Percentiles rank a stretch among this genome's conserved stretches.
phyloP scores from a whole-genome alignment of 805 yeast species.

The Metschnikowia santaceciliae region DNA sequence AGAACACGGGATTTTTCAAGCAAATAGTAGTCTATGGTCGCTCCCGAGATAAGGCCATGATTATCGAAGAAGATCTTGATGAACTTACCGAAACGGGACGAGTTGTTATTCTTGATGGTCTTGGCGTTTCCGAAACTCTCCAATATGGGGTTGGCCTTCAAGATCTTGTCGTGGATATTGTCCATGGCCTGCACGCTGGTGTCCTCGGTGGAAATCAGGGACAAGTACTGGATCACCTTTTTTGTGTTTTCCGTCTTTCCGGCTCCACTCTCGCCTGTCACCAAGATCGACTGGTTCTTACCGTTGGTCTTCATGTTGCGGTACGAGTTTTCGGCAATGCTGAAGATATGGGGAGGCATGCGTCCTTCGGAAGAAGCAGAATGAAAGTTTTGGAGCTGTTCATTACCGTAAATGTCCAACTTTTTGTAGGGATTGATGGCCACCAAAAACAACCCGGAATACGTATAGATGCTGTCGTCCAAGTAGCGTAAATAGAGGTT shows the following conservation, averaged over 20 bases:
- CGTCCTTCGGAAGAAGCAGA: constrained; percentile 20
- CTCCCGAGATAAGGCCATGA: constrained; percentile 71
- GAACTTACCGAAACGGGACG: constrained; percentile 96
- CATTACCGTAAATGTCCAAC: constrained; percentile 65
- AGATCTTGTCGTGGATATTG: constrained; percentile 75
- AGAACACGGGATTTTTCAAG: constrained; percentile 92
- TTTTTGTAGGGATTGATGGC: constrained; percentile 89
- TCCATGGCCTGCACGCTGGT: constrained; percentile 7
- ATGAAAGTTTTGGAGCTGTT: constrained; percentile 55
- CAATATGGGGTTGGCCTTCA: constrained; percentile 91
- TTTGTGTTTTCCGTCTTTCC: constrained; percentile 98
- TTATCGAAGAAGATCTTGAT: constrained; percentile 75
- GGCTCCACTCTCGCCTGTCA: constrained; percentile 99
- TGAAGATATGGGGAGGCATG: constrained; percentile 83
- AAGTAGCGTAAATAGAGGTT: constrained; percentile 74
- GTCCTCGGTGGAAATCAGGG: constrained; percentile 56
- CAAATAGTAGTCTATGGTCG: constrained; percentile 90
- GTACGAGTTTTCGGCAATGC: constrained; percentile 83
- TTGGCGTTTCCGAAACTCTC: constrained; percentile 98
- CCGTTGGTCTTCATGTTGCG: constrained; percentile 64
- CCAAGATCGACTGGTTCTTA: constrained; percentile 84
- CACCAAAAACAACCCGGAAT: constrained; percentile 91
- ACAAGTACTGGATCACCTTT: constrained; percentile 86
- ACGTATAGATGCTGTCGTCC: constrained; percentile 82
- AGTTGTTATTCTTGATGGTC: constrained; percentile 88